Conservation (phyloP, 345 rosid species). For the Gossypium bickii region DNA sequence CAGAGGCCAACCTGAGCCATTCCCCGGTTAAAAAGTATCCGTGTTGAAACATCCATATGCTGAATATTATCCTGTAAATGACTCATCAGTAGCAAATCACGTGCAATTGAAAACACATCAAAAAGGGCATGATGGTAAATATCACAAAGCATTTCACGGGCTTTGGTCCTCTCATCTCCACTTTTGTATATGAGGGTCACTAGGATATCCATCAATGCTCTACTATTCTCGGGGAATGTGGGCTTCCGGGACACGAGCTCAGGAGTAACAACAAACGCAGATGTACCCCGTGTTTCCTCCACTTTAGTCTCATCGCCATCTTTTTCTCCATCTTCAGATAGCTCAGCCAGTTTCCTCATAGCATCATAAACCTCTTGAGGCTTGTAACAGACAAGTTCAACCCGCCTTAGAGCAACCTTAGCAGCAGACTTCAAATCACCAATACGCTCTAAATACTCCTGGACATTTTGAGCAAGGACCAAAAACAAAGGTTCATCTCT, state of each 20-base stretch:
- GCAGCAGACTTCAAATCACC: conserved; percentile 80
- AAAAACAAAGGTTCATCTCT: conserved; percentile 81
- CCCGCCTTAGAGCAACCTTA: conserved; percentile 77
- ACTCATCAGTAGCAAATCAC: conserved; percentile 92
- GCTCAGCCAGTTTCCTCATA: conserved; percentile 86
- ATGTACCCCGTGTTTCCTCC: conserved; percentile 64
- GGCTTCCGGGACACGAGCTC: conserved; percentile 90
- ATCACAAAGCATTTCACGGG: conserved; percentile 97
- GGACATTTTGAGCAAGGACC: conserved; percentile 88
- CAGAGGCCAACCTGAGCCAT: conserved; percentile 98
- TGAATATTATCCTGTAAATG: conserved; percentile 87
- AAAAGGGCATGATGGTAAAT: conserved; percentile 84
- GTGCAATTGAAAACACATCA: conserved; percentile 66
- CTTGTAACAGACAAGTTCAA: conserved; percentile 83
- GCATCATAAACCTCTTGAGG: conserved; percentile 95
- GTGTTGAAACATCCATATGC: conserved; percentile 85
- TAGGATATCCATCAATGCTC: conserved; percentile 79
- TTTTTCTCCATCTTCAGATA: conserved; percentile 33
- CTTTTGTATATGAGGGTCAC: conserved; percentile 78
- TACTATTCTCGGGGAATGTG: conserved; percentile 75
- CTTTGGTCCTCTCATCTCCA: conserved; percentile 97
- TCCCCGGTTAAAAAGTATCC: conserved; percentile 87
- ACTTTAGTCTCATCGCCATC: conserved; percentile 30
- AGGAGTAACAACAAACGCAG: conserved; percentile 64
- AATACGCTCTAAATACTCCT: conserved; percentile 60